These are phyloP conservation scores for Botryotinia globosa DNA, from an alignment of 2,329 filamentous ascomycete species.

Conservation along the genomic window DNA sequence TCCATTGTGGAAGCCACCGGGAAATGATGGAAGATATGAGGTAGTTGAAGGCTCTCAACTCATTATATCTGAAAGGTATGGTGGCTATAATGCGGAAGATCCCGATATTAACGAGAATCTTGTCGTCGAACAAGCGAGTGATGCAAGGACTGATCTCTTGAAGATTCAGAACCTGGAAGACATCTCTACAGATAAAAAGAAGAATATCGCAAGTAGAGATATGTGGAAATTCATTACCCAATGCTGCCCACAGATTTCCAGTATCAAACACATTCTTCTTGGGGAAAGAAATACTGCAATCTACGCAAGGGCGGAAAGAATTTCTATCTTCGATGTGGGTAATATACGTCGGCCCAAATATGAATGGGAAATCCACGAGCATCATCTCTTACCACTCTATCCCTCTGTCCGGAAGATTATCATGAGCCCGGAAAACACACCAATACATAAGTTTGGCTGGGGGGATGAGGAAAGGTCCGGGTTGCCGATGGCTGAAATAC, in stretches of 20 bases:
- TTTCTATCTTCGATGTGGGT: fast-evolving
- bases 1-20: background rate
- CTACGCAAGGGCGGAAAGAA: background rate
- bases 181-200: background rate
- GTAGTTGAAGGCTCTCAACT: background rate
- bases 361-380: background rate
- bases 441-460: background rate
- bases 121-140: background rate
- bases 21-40: background rate
- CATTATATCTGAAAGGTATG: background rate
- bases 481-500: background rate
- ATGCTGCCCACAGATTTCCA: background rate
- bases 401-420: background rate
- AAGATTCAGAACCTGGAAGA: fast-evolving
- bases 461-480: fast-evolving
- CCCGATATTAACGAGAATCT: background rate
- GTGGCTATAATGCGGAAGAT: background rate
- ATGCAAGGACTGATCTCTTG: background rate
- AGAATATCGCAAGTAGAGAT: background rate
- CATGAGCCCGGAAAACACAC: background rate
- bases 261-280: background rate
- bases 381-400: background rate
- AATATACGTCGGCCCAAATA: background rate
- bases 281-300: background rate
- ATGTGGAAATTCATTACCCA: background rate